A percentile compares a stretch with the other conserved stretches of the same genome.
Conservation (phyloP, 306 rosid genomes). For the Begonia loranthoides region DNA sequence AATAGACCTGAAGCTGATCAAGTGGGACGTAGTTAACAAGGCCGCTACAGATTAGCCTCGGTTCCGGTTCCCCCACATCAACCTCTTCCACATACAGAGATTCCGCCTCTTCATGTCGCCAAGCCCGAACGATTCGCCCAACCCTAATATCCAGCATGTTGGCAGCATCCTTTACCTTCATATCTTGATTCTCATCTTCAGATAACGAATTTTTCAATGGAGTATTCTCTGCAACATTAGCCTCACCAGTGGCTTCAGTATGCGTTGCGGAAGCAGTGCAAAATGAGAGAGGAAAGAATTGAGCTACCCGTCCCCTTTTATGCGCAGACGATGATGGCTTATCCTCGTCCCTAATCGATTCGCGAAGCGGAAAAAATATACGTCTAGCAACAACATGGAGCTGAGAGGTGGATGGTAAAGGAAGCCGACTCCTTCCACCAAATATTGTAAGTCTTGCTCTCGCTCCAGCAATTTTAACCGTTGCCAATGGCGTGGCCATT, state of each 20-base stretch:
- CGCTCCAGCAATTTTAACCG: too few relatives aligned
- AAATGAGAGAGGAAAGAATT: conserved; percentile 6
- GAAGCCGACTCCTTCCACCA: too few relatives aligned
- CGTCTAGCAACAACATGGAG: too few relatives aligned
- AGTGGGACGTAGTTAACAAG: conserved; percentile 67
- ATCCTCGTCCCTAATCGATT: too few relatives aligned
- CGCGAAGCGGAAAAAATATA: too few relatives aligned
- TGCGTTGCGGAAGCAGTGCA: conserved; percentile 6
- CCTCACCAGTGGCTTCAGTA: conserved; percentile 3
- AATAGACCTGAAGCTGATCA: conserved; percentile 45
- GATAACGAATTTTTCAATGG: background rate
- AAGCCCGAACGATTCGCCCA: conserved; percentile 55
- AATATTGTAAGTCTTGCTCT: too few relatives aligned
- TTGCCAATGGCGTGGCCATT: too few relatives aligned
- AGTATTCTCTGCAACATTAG: background rate
- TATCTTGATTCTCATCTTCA: conserved; percentile 4
- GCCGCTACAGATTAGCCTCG: conserved; percentile 86
- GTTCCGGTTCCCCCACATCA: conserved; percentile 70
- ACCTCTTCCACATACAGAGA: conserved; percentile 84
- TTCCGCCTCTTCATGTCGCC: conserved; percentile 92
- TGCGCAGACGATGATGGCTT: too few relatives aligned
- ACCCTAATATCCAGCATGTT: conserved; percentile 77
- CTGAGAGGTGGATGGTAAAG: too few relatives aligned
- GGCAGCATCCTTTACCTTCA: conserved; percentile 41
- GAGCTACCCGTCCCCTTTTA: too few relatives aligned